Percentiles rank a stretch among this genome's conserved stretches.
phyloP scores from a whole-genome alignment of 148 eudicot genomes.

The Amaranthus palmeri region DNA sequence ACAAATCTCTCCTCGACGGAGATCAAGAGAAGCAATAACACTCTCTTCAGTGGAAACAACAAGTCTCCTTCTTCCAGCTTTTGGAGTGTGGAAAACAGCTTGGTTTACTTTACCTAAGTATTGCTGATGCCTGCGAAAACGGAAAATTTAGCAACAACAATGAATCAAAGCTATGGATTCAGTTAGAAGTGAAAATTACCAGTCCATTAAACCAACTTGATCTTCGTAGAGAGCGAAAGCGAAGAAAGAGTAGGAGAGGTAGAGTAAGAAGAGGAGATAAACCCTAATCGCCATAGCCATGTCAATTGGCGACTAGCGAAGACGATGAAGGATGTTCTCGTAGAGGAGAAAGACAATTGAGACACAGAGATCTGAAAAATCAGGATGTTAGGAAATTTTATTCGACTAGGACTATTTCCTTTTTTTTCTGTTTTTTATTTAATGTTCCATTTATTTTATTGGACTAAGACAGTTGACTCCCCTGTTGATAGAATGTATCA shows the following conservation, averaged over 20 bases:
- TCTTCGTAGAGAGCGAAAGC: slow-evolving; percentile 67
- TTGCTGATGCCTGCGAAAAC: slow-evolving; percentile 72
- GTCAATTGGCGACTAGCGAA: slow-evolving; percentile 40
- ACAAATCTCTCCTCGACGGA: slow-evolving; percentile 95
- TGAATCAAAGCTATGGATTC: background rate
- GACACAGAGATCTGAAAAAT: slow-evolving; percentile 13
- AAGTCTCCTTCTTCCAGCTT: slow-evolving; percentile 93
- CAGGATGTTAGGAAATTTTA: too few relatives aligned
- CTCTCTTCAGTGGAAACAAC: slow-evolving; percentile 88
- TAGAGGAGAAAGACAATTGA: background rate
- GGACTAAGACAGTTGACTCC: too few relatives aligned
- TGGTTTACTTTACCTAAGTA: slow-evolving; percentile 93
- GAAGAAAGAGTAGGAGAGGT: slow-evolving; percentile 32
- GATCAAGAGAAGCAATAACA: slow-evolving; percentile 90
- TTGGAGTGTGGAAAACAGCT: slow-evolving; percentile 91
- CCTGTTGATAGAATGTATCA: too few relatives aligned
- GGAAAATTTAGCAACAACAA: background rate
- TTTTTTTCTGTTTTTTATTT: background rate
- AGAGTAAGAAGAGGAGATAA: slow-evolving; percentile 33
- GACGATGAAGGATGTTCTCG: background rate
- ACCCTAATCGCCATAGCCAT: slow-evolving; percentile 75
- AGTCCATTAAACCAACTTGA: slow-evolving; percentile 89
- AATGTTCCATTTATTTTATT: too few relatives aligned
- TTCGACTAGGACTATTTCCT: too few relatives aligned
- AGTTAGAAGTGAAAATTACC: slow-evolving; percentile 30